Percentiles rank a stretch among this genome's conserved stretches.
Conservation (phyloP, 495 filamentous ascomycete species). For the Bathelium albidoporum region DNA sequence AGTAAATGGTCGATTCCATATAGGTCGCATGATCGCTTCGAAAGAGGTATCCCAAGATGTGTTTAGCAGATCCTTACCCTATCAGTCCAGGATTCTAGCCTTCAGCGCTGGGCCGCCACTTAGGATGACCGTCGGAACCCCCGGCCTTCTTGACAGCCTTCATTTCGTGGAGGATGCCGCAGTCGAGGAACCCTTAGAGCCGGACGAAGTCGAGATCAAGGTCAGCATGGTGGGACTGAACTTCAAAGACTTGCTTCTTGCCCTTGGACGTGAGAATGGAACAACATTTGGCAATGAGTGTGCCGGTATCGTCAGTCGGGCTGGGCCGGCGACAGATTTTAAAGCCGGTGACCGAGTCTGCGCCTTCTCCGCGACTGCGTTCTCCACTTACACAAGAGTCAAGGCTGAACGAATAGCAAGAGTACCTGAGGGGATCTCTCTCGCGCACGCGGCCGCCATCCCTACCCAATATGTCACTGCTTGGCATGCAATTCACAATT, state of each 20-base stretch:
- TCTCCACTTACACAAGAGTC: no score
- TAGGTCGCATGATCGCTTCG: no score
- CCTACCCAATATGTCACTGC: slow-evolving; percentile 33
- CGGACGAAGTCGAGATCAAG: background rate
- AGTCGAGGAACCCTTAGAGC: background rate
- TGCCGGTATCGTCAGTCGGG: background rate
- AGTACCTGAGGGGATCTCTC: no score
- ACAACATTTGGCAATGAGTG: background rate
- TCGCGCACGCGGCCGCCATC: slow-evolving; percentile 38
- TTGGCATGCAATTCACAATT: slow-evolving; percentile 31
- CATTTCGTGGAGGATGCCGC: background rate
- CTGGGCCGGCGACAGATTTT: background rate
- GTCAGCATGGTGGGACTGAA: background rate
- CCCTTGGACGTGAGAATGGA: background rate
- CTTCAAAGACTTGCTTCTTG: background rate
- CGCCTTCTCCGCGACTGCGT: no score
- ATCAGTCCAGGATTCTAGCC: no score
- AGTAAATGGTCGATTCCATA: no score
- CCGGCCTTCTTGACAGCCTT: background rate
- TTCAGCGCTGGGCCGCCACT: no score
- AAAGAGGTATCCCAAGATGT: no score
- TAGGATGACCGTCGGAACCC: background rate
- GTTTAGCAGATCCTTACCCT: no score
- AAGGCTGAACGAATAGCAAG: no score
- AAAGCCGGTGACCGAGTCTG: background rate